These are phyloP conservation scores for Syzygium syzygioides DNA, from an alignment of 441 rosid genomes.

Conservation along the genomic window DNA sequence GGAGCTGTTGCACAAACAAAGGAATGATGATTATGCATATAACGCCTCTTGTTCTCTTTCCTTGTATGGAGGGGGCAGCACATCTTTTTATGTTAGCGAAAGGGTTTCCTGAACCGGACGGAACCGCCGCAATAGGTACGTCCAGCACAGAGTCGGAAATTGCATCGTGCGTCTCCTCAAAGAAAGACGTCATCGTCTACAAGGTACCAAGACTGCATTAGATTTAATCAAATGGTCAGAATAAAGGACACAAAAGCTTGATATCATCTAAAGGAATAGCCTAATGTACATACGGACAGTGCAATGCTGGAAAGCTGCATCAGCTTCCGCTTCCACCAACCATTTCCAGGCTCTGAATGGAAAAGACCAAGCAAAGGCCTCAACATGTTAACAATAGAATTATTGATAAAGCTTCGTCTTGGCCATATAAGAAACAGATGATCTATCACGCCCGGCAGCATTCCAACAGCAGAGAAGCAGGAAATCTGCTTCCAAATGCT, in stretches of 20 bases:
- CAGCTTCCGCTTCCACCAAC: constrained; percentile 82
- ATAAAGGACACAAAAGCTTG: not conserved
- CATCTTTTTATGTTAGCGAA: constrained; percentile 35
- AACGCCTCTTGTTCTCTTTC: constrained; percentile 28
- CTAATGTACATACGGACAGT: not conserved
- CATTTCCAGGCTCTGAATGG: constrained; percentile 66
- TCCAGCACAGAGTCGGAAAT: constrained; percentile 72
- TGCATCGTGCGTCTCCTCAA: constrained; percentile 61
- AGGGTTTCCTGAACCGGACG: constrained; percentile 55
- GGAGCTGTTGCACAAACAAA: not conserved
- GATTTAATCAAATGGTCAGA: not conserved
- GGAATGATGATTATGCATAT: constrained; percentile 25
- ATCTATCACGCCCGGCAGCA: not conserved
- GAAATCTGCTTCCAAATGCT: not conserved
- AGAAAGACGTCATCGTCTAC: constrained; percentile 77
- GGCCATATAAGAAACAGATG: not conserved
- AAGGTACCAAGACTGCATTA: constrained; percentile 2
- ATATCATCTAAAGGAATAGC: not conserved
- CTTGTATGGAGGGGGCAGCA: constrained; percentile 61
- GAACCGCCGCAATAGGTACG: constrained; percentile 36
- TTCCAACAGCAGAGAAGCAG: not conserved
- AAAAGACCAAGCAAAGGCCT: constrained; percentile 75
- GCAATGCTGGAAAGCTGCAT: constrained; percentile 47
- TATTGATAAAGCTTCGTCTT: not conserved
- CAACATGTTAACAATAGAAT: constrained; percentile 12